Evolutionary conservation across 2,329 filamentous ascomycete genomes (phyloP).

Genomic region (Colletotrichum sp.): DNA sequence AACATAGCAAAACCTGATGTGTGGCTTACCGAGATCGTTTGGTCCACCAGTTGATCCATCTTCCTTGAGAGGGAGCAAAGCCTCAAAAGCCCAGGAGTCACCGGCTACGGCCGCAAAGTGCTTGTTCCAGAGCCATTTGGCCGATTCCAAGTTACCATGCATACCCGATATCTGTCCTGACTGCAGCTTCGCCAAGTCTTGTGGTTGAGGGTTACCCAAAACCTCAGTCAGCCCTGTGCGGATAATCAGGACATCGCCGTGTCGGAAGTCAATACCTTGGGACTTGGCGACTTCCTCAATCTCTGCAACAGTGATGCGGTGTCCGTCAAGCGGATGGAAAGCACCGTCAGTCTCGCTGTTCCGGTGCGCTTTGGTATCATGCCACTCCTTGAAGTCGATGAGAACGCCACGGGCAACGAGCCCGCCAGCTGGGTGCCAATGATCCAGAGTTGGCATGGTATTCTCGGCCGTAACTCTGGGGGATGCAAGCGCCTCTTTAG

Average conservation of each 20-base stretch:
- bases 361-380: conserved; percentile 33
- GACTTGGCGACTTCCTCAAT: conserved; percentile 63
- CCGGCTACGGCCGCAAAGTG: conserved; percentile 71
- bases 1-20: not conserved
- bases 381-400: conserved; percentile 58
- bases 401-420: conserved; percentile 61
- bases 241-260: conserved; percentile 71
- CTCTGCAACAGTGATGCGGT: conserved; percentile 58
- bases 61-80: conserved; percentile 52
- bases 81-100: conserved; percentile 69
- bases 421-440: conserved; percentile 58
- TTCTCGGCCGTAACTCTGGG: conserved; percentile 26
- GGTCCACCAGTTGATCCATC: not conserved
- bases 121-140: conserved; percentile 69
- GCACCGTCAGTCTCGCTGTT: not conserved
- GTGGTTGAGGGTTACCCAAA: conserved; percentile 51
- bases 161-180: not conserved
- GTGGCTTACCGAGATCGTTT: not conserved
- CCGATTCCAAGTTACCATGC: not conserved
- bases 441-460: conserved; percentile 44
- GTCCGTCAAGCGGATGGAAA: conserved; percentile 46
- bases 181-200: conserved; percentile 38
- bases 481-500: conserved; percentile 31
- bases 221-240: conserved; percentile 67
- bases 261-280: conserved; percentile 67